Evolutionary conservation across 83 land plant species (phyloP).

Genomic region (Larix sibirica): DNA sequence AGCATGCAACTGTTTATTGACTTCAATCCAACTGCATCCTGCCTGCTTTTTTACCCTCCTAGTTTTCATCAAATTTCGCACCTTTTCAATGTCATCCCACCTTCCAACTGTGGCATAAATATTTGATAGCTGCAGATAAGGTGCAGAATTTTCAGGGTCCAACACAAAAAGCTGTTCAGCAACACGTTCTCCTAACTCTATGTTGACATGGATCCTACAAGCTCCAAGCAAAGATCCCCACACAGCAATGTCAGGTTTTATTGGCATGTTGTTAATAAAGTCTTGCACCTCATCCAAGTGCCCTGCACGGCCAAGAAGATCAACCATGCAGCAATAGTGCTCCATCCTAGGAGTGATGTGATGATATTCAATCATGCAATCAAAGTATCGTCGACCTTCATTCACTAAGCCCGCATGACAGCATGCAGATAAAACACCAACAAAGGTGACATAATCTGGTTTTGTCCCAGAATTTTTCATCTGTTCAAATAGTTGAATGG

Average conservation of each 20-base stretch:
- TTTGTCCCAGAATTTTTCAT: neutral
- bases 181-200: neutral
- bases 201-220: neutral
- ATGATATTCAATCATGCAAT: neutral
- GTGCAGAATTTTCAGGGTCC: neutral
- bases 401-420: neutral
- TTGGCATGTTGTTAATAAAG: neutral
- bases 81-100: neutral
- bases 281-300: neutral
- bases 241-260: neutral
- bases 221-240: neutral
- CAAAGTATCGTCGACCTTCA: neutral
- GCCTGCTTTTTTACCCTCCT: neutral
- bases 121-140: neutral
- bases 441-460: neutral
- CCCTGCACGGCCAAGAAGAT: slow-evolving; percentile 6
- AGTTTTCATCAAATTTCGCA: neutral
- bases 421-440: neutral
- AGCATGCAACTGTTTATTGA: neutral
- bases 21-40: slow-evolving; percentile 1
- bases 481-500: neutral
- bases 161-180: neutral
- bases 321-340: slow-evolving; percentile 8
- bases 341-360: neutral
- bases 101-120: neutral